Evolutionary conservation across 1,139 yeast genomes (phyloP), one percentile per base, ranked within the genome.

Genomic region (Nakaseomyces delphensis): DNA sequence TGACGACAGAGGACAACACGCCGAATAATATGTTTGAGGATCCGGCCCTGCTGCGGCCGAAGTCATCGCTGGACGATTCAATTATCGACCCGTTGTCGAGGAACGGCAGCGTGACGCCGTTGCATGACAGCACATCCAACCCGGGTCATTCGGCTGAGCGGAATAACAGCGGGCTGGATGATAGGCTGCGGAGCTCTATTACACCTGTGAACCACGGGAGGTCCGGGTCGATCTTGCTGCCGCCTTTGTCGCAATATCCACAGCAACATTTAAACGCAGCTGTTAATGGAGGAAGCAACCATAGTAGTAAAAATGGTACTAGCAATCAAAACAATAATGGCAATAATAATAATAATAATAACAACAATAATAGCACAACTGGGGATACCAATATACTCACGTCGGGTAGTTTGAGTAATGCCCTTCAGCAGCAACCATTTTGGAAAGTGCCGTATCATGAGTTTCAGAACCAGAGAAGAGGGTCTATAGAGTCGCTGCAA

Each of bases 401-500:
- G 16, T 48, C 24, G 43, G 42, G 8, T 5, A 33, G 14, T 19
- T 14, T 33, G 25, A 33, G 27, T 7, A 13, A 15, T 21, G 21
- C 37, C 6, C 27, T 33, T 9, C 37, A 33, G 11, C 37, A 55
- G 38, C 63, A 58, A 45, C 63, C 56, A 43, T 59, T 59, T 41
- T 59, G 64, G 64, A 59, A 59, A 44, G 63, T 59, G 2, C 63
- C 64, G 8, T 58, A 58, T 36, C 60, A 57, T 41, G 62, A 59
- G 43, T 57, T 56, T 40, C 57, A 54, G 30, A 48, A 54, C 27
- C 60, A 57, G 40, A 45, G 60, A 31, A 47, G 62, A 28, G 53
- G 54, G 10, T 58, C 63, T 6, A 45, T 57, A 1, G 62, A 57
- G 39, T 59, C 63, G 3, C 25, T 57, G 24, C 47, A 52, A 4